A percentile compares a stretch with the other conserved stretches of the same genome.
phyloP scores from a whole-genome alignment of 306 rosid genomes.

The Prunus armeniaca region DNA sequence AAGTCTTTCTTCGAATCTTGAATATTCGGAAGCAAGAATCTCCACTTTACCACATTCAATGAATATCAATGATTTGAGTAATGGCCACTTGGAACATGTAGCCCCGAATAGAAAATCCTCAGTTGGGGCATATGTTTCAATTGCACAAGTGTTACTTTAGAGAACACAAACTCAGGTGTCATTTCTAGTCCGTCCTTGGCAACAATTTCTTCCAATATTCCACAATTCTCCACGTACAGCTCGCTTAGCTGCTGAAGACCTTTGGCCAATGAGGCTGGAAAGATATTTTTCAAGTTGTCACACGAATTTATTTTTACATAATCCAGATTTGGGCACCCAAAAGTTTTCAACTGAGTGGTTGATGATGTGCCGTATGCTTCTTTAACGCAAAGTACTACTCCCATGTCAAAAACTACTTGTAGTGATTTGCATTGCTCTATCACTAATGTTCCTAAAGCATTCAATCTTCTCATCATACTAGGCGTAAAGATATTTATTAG shows the following conservation, averaged over 20 bases:
- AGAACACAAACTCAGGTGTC: too few species aligned
- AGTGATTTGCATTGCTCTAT: background rate
- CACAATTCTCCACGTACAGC: slow-evolving; percentile 16
- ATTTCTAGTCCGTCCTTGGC: background rate
- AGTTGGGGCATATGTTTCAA: too few species aligned
- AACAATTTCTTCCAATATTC: slow-evolving; percentile 21
- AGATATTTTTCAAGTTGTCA: slow-evolving; percentile 15
- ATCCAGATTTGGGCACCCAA: slow-evolving; percentile 13
- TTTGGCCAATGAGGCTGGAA: slow-evolving; percentile 24
- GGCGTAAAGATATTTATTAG: background rate
- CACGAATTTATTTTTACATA: slow-evolving; percentile 10
- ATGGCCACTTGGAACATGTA: slow-evolving; percentile 20
- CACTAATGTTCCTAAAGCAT: background rate
- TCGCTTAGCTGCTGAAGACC: slow-evolving; percentile 16
- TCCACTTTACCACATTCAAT: background rate
- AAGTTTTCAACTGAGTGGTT: background rate
- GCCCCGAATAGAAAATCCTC: background rate
- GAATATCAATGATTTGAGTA: background rate
- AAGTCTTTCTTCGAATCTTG: background rate
- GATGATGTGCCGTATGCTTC: background rate
- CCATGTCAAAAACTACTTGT: slow-evolving; percentile 6
- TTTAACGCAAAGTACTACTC: too few species aligned
- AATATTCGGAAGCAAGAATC: background rate
- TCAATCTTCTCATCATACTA: background rate
- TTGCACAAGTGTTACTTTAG: too few species aligned